phyloP scores from a whole-genome alignment of 352 stramenopile genomes.

The Thraustochytrium sp. region DNA sequence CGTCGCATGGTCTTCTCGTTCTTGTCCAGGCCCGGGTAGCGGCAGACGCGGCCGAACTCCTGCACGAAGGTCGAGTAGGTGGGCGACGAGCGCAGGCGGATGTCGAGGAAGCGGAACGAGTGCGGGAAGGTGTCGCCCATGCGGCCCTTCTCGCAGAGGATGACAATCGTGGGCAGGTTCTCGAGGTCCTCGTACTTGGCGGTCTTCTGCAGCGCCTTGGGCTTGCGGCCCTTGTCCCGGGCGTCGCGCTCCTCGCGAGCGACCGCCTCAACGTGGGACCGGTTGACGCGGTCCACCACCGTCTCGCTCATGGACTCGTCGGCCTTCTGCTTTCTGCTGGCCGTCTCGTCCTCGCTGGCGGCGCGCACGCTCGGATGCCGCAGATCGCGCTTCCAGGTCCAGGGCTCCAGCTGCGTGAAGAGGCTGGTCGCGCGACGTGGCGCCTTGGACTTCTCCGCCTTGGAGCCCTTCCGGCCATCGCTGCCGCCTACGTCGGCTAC shows the following conservation, averaged over 20 bases:
- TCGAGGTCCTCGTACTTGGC: constrained; percentile 20
- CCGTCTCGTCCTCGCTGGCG: no score
- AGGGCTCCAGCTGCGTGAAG: background rate
- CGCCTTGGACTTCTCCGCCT: background rate
- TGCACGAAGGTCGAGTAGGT: constrained; percentile 14
- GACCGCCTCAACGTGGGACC: background rate
- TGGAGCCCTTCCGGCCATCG: background rate
- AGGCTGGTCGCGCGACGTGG: background rate
- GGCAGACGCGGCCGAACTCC: background rate
- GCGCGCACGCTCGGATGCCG: background rate
- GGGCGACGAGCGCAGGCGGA: background rate
- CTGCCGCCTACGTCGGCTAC: background rate
- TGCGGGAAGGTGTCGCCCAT: constrained; percentile 14
- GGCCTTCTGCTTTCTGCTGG: background rate
- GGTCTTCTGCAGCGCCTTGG: background rate
- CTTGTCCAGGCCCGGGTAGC: background rate
- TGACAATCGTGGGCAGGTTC: constrained; percentile 6
- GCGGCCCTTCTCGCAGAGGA: background rate
- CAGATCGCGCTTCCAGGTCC: background rate
- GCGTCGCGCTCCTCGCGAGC: background rate
- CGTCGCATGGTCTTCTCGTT: background rate
- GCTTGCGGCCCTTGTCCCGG: background rate
- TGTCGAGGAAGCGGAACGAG: constrained; percentile 2
- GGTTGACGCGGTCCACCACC: background rate
- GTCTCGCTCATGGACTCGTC: background rate